These are phyloP conservation scores for Amylostereum areolatum DNA, from an alignment of 1,284 basidiomycete species.

Conservation along the genomic window DNA sequence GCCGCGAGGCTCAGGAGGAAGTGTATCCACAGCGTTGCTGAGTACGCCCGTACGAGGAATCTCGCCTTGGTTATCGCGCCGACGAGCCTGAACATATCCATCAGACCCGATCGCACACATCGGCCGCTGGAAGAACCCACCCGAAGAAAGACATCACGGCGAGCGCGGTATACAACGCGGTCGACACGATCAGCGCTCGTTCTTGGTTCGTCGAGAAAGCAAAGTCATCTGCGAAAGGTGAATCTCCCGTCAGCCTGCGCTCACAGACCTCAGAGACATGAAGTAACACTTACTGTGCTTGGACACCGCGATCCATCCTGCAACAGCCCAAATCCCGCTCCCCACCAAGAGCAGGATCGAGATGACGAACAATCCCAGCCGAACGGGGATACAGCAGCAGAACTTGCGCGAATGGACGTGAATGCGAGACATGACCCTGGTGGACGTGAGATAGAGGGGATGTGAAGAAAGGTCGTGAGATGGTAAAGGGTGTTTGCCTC, in stretches of 20 bases:
- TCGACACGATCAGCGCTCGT: constrained; percentile 40
- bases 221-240: constrained; percentile 14
- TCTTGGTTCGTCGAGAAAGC: constrained; percentile 25
- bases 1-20: constrained; percentile 40
- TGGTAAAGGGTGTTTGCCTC: too few species aligned
- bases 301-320: too few species aligned
- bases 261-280: too few species aligned
- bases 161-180: constrained; percentile 40
- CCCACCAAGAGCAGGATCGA: constrained; percentile 37
- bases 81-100: constrained; percentile 44
- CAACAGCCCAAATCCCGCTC: constrained; percentile 33
- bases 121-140: constrained; percentile 26
- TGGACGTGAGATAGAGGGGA: background rate
- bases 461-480: too few species aligned
- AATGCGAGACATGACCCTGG: constrained; percentile 7
- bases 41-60: constrained; percentile 42
- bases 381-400: constrained; percentile 57
- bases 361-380: constrained; percentile 53
- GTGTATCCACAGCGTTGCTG: constrained; percentile 36
- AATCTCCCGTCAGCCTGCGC: too few species aligned
- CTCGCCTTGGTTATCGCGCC: constrained; percentile 42
- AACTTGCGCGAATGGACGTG: constrained; percentile 39
- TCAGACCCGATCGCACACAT: too few species aligned
- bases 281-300: too few species aligned
- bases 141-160: constrained; percentile 45